Evolutionary conservation across 371 early-diverging fungal genomes (phyloP), one percentile per base, ranked within the genome.

Genomic region (Mucor sp.): DNA sequence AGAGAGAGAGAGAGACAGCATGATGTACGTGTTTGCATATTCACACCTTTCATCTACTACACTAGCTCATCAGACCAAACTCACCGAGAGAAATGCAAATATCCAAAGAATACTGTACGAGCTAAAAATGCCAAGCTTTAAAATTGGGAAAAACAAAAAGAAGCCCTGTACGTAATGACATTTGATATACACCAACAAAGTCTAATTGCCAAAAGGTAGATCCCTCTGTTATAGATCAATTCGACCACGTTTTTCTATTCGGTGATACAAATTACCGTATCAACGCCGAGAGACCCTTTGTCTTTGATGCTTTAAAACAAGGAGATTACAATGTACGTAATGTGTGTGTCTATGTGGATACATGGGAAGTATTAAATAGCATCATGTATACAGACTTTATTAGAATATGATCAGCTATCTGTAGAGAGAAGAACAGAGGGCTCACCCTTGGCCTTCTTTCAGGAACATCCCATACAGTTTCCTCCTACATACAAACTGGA

Each of bases 401-500:
- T 89, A 25, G 64, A 75, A 37, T 80, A 85, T 60, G 93, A 93
- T 72, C 91, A 93, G 66, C 75, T 93, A 9, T 60, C 72, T 3
- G 48, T 61, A 4, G 89, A 91, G 67, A 81, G 81, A 67, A 72
- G 48, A 35, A 63, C 58, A 55, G 87, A 76, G 12, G 67, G 55
- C 57, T 61, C 84, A 72, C 41, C 76, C 19, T 89, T 97, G 65
- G 58, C 66, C 6, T 87, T 83, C 0, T 97, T 90, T 71, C 60
- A 74, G 35, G 97, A 97, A 74, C 86, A 84, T n/a, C 86, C 86
- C n/a, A 93, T 97, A 41, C 66, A 69, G 2, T 97, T 97, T 72
- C 82, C 78, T 23, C 97, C 97, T 15, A 95, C 96, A 0, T 97
- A 93, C 84, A 97, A 97, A 72, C 90, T 88, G 71, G 93, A 93